These are phyloP conservation scores for Heterobasidion occidentale DNA, from an alignment of 1,284 basidiomycete genomes.

Conservation along the genomic window DNA sequence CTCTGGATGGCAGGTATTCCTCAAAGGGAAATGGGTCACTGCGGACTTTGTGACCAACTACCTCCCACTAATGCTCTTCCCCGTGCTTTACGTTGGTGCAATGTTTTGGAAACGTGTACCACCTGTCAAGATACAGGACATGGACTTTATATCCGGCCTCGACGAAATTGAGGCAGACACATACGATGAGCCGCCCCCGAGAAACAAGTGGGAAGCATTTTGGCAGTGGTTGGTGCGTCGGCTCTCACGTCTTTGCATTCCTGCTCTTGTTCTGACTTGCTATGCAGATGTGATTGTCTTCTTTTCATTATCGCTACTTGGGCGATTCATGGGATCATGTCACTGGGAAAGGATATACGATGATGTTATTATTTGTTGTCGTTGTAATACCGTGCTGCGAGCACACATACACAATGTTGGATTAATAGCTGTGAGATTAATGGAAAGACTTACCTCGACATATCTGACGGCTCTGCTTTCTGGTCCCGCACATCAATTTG, in stretches of 20 bases:
- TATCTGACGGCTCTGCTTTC: too few relatives aligned
- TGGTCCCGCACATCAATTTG: too few relatives aligned
- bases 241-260: neutral
- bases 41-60: slow-evolving; percentile 56
- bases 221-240: slow-evolving; percentile 66
- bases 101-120: slow-evolving; percentile 43
- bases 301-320: neutral
- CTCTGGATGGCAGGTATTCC: slow-evolving; percentile 72
- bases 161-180: slow-evolving; percentile 68
- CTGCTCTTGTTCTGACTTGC: neutral
- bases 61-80: slow-evolving; percentile 69
- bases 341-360: neutral
- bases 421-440: too few relatives aligned
- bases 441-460: too few relatives aligned
- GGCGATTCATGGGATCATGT: neutral
- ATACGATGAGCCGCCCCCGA: slow-evolving; percentile 67
- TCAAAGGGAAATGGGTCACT: slow-evolving; percentile 53
- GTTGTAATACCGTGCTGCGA: neutral
- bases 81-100: slow-evolving; percentile 59
- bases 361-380: neutral
- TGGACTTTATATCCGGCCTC: slow-evolving; percentile 73
- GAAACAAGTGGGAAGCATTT: slow-evolving; percentile 56
- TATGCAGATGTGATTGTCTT: slow-evolving; percentile 6
- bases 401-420: neutral
- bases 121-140: slow-evolving; percentile 45